Evolutionary conservation across 352 stramenopile genomes (phyloP), one percentile per base, ranked within the genome.

Genomic region (Globisporangium nunn): DNA sequence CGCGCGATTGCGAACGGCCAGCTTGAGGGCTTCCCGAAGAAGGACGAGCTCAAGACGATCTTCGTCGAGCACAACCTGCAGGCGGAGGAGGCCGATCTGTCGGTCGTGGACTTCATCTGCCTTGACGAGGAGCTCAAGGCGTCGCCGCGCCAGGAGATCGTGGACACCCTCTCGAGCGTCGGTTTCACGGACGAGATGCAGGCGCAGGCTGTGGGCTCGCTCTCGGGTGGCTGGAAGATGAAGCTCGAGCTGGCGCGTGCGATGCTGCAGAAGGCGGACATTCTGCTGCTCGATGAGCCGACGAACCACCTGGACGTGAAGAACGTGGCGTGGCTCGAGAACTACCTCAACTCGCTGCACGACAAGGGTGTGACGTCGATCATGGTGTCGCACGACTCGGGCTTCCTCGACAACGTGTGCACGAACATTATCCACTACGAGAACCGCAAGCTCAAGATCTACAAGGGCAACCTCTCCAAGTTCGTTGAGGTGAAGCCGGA

Each of bases 401-500:
- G 87, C 14, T 99, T 99, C 78, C 72, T 99, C 18, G 98, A 99
- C 81, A 97, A 96, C 64, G 93, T 98, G 12, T 98, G 87, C 66
- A 99, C 96, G 2, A 97, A 99, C 80, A 98, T 98, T 30, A 96
- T 99, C 58, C 91, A 98, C 77, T 98, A 99, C 81, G 92, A 98
- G 68, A 93, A 82, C 65, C 93, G 79, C 50, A 91, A 94, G 81
- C 70, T 94, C 48, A 91, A 91, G 79, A 91, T 80, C 58, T 94
- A 94, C 76, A 88, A 90, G 70, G 85, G 85, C 15, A 93, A 91
- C 70, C 72, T 94, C 2, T 91, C 81, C 2, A 72, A 85, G 59
- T 94, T 94, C 56, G 85, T 94, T 8, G 76, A 93, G 71, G 64
- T 87, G 52, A 88, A 92, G 72, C 85, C 85, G 15, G 85, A 95